A percentile compares a stretch with the other conserved stretches of the same genome.
Evolutionary conservation across 2,329 filamentous ascomycete species (phyloP).

Genomic region (Xylariaceae sp.): DNA sequence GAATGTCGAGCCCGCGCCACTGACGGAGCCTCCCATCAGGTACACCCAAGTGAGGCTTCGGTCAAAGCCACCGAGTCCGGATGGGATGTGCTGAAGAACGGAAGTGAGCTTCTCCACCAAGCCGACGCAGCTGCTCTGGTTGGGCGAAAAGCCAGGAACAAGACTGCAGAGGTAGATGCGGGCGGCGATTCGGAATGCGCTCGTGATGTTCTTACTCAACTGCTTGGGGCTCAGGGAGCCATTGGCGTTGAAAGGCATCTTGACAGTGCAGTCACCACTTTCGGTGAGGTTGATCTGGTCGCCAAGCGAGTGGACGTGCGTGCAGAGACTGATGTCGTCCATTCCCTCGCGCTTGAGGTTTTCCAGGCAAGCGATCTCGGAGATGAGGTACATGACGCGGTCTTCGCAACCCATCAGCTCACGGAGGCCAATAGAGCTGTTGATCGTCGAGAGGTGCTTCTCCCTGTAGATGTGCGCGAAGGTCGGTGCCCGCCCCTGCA

Average conservation of each 20-base stretch:
- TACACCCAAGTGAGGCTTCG: constrained; percentile 90
- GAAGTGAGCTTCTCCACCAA: constrained; percentile 73
- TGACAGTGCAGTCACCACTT: constrained; percentile 51
- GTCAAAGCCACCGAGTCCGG: constrained; percentile 77
- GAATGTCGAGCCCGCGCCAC: constrained; percentile 67
- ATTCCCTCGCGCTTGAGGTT: constrained; percentile 77
- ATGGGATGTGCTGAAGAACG: constrained; percentile 75
- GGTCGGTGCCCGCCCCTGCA: constrained; percentile 76
- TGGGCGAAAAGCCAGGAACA: constrained; percentile 78
- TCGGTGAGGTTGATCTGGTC: constrained; percentile 82
- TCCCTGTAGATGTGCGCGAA: constrained; percentile 95
- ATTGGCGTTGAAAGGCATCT: constrained; percentile 58
- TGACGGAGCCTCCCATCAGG: constrained; percentile 77
- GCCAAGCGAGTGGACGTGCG: constrained; percentile 82
- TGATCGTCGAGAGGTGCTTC: constrained; percentile 70
- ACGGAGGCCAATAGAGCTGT: constrained; percentile 65
- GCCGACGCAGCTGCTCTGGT: constrained; percentile 66
- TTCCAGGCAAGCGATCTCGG: constrained; percentile 93
- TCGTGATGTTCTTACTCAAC: constrained; percentile 81
- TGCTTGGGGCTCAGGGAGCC: constrained; percentile 77
- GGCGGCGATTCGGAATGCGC: constrained; percentile 84
- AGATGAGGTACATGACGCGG: constrained; percentile 95
- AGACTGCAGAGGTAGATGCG: constrained; percentile 96
- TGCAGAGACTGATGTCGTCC: constrained; percentile 80
- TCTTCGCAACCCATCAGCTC: constrained; percentile 98